Percentiles rank a stretch among this genome's conserved stretches.
These are phyloP conservation scores for Candida sp. DNA, from an alignment of 1,139 yeast species.

Conservation along the genomic window DNA sequence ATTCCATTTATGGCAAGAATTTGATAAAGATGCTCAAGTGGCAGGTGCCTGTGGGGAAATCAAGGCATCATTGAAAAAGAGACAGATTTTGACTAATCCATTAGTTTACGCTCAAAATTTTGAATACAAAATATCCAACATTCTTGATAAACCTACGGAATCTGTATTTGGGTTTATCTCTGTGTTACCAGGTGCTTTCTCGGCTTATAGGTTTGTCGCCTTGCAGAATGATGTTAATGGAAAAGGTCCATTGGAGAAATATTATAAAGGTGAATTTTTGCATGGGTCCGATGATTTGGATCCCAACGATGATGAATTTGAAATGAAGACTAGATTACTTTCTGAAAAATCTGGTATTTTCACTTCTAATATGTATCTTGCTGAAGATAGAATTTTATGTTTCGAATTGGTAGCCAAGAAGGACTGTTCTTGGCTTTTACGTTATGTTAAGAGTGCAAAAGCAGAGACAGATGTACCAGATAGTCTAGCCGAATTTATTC, in stretches of 20 bases:
- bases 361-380: conserved; percentile 49
- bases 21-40: conserved; percentile 44
- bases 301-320: conserved; percentile 45
- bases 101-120: conserved; percentile 47
- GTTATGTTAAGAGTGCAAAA: conserved; percentile 44
- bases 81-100: conserved; percentile 44
- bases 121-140: conserved; percentile 45
- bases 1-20: conserved; percentile 48
- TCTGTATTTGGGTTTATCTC: conserved; percentile 45
- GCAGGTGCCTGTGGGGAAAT: conserved; percentile 54
- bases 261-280: conserved; percentile 47
- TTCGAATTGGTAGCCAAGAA: conserved; percentile 46
- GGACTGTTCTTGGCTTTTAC: conserved; percentile 42
- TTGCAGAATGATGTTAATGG: conserved; percentile 42
- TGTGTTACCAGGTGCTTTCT: conserved; percentile 47
- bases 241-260: conserved; percentile 45
- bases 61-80: conserved; percentile 38
- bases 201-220: conserved; percentile 42
- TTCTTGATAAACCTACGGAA: conserved; percentile 46
- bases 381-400: conserved; percentile 50
- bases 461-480: conserved; percentile 53
- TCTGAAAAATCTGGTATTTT: conserved; percentile 48
- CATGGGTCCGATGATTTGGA: conserved; percentile 45
- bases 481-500: conserved; percentile 40
- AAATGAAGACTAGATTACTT: conserved; percentile 34